Evolutionary conservation across 495 filamentous ascomycete species (phyloP), one percentile per base, ranked within the genome.

Genomic region (Aspergillus coremiiformis): DNA sequence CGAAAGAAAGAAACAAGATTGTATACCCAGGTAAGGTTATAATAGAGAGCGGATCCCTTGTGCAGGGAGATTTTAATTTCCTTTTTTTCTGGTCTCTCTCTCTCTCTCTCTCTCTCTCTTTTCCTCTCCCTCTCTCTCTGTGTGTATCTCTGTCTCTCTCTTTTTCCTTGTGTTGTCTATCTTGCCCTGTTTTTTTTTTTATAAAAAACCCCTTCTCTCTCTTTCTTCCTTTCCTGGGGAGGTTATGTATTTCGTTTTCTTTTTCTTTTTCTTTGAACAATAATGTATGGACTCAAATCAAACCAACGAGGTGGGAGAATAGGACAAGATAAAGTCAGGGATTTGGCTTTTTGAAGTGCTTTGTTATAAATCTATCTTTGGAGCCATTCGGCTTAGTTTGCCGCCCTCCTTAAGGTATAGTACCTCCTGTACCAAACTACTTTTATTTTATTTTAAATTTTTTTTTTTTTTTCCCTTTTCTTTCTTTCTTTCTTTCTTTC

Each of bases 181-280:
- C n/a, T 26, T 24, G 10, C 5, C 21, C 8, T 49, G 8, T 33
- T 45, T 45, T 45, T 45, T 44, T 21, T 21, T 44, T 12, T n/a
- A n/a, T n/a, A n/a, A n/a, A n/a, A 3, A n/a, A 21, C 9, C 8
- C 27, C 8, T 39, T 35, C 21, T 47, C 39, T 41, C 24, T 47
- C 39, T 51, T 44, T 52, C 50, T 50, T 33, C 27, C 50, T 35
- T 42, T 50, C 29, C 19, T 50, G 24, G 33, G 7, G 35, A 39
- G 11, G 23, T 22, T 32, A 1, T 32, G n/a, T 35, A 37, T 5
- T 39, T 22, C 33, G n/a, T 45, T 26, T 57, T 51, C 41, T 33
- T 44, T 59, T 58, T 55, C 56, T 51, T 59, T 56, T 26, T 54
- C 57, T 60, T 65, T 66, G 63, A 61, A 64, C 56, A 66, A 63